Evolutionary conservation across 768 basidiomycete species (phyloP), one percentile per base, ranked within the genome.

Genomic region (Lentinus brumalis): DNA sequence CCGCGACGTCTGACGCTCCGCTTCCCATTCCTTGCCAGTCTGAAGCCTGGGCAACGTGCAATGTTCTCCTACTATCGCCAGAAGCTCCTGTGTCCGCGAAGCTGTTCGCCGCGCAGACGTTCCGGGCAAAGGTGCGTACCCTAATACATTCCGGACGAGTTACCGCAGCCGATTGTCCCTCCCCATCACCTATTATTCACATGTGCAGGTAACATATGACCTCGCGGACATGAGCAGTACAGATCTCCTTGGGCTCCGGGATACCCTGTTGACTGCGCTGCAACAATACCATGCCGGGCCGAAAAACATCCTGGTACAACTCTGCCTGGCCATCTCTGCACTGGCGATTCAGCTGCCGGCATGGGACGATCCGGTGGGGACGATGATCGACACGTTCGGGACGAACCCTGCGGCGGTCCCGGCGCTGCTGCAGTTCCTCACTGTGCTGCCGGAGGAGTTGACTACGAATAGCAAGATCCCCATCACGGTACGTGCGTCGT

Each of bases 21-120:
- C 77, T 79, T 77, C 79, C 21, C 62, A 56, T 59, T 76, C 81
- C 81, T 80, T 63, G 50, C 77, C 84, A 99, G 97, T 83, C 86
- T 74, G 94, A 97, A 76, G 96, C 97, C 67, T 99, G 97, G 97
- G 83, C 88, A 67, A 92, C 92, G 53, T 97, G 94, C 76, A 96
- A 96, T 77, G 81, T 89, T 75, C 86, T 99, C 67, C 85, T 99
- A 65, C 85, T 89, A 64, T 86, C 88, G 5, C 84, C 87, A 47
- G 89, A 94, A 67, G 86, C 86, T 3, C 91, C 93, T 2, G 72
- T 79, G 35, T 83, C 92, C 55, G 92, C 93, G 41, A 92, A 94
- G 73, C 76, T 97, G 54, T 98, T 99, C 70, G 96, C 95, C 9
- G 95, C 96, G 0, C 97, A 99, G 76, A 98, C 97, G 0, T 92